Base-by-base conservation (phyloP, 2,329 filamentous ascomycete genomes). In the Bimuria novae-zelandiae region DNA sequence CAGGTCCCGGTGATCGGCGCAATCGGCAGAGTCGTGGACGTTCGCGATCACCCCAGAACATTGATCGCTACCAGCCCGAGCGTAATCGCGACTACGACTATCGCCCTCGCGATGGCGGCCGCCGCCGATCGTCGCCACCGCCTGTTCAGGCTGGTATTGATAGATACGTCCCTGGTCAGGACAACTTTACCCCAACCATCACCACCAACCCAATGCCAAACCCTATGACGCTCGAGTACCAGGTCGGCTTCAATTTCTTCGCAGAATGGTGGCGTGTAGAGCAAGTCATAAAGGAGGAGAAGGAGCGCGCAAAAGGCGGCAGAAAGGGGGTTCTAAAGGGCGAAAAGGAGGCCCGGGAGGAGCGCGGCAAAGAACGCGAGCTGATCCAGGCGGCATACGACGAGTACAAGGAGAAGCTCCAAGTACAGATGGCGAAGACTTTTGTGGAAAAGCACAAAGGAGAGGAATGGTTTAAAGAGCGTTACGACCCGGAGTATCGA, bases 391-490 rank as follows among this genome's bases (percentile, higher is more conserved):
- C 80, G 19, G 84, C 84, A 3, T 88, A 88, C 55, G 84, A 87
- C 63, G 72, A 79, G 35, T 88, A 88, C 76, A 88, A 88, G 69
- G 81, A 83, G 63, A 84, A 86, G 54, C 76, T 87, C 10, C 84
- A 87, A 61, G 77, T 85, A 30, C 82, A 83, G 61, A 93, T 96
- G 88, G 92, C 94, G 0, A 87, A 92, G 60, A 81, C 84, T 1
- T 99, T 99, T 71, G 94, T 99, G 36, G 85, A 88, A 44, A 89
- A 92, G 64, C 94, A 99, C 76, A 96, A 96, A 72, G 86, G 87
- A 37, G 94, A 99, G 73, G 93, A 99, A 71, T 99, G 94, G 94
- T 99, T 99, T 77, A 90, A 88, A 64, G 94, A 99, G 75, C 87
- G 91, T 70, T 99, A 99, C 65, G 87, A 95, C 25, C 84, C 90